phyloP scores from a whole-genome alignment of 2,329 filamentous ascomycete genomes.

The Hypoxylon sp. region DNA sequence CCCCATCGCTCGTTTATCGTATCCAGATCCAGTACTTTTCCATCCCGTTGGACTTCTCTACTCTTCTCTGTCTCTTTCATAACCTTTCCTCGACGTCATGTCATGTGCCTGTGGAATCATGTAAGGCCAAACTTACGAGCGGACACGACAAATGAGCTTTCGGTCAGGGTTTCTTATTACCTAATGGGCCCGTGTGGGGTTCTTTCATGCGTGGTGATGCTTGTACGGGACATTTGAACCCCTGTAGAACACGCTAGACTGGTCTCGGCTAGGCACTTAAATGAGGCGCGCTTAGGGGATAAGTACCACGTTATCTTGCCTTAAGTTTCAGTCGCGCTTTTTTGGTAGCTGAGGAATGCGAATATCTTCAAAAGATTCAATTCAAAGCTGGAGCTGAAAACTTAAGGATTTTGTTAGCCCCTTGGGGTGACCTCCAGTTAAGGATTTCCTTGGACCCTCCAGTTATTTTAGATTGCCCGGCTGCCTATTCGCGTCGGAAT shows the following conservation, averaged over 20 bases:
- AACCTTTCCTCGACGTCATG: slow-evolving; percentile 25
- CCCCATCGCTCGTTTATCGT: slow-evolving; percentile 15
- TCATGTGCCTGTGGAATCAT: slow-evolving; percentile 18
- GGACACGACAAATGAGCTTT: slow-evolving; percentile 18
- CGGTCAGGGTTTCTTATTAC: slow-evolving; percentile 6
- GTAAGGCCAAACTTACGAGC: not conserved
- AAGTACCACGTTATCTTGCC: slow-evolving; percentile 10
- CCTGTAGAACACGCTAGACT: slow-evolving; percentile 16
- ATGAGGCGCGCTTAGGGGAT: not conserved
- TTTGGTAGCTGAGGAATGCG: too few species aligned
- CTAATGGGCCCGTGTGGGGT: slow-evolving; percentile 22
- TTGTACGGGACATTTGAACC: not conserved
- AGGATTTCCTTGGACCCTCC: too few species aligned
- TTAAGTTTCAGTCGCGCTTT: too few species aligned
- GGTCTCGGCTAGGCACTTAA: not conserved
- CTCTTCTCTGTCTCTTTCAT: slow-evolving; percentile 6
- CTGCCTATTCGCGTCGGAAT: too few species aligned
- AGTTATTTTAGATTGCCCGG: too few species aligned
- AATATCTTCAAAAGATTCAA: too few species aligned
- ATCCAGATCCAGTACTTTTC: slow-evolving; percentile 13
- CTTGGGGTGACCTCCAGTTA: too few species aligned
- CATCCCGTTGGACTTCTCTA: slow-evolving; percentile 1
- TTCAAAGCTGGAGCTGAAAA: too few species aligned
- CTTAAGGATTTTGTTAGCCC: too few species aligned
- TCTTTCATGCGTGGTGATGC: slow-evolving; percentile 13